These are phyloP conservation scores for Cystobasidium sp. DNA, from an alignment of 1,284 basidiomycete genomes.

Conservation along the genomic window DNA sequence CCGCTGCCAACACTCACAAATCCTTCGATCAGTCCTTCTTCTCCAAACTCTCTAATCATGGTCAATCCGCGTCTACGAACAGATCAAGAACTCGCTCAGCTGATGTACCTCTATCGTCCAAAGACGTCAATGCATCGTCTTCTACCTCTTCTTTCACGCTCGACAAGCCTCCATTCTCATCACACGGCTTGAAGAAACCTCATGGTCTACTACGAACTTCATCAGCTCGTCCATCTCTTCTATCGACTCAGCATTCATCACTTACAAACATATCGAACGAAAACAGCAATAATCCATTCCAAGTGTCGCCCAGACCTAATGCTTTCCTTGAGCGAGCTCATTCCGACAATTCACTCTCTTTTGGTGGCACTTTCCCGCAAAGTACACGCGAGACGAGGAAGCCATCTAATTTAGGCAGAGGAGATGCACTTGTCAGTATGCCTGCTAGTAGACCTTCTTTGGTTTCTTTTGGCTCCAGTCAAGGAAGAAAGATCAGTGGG, in stretches of 20 bases:
- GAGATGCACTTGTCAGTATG: not conserved
- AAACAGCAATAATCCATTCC: slow-evolving; percentile 16
- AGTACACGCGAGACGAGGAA: not conserved
- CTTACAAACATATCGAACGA: not conserved
- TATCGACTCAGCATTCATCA: not conserved
- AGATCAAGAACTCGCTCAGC: slow-evolving; percentile 28
- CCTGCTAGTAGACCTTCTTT: slow-evolving; percentile 16
- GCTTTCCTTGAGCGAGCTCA: slow-evolving; percentile 32
- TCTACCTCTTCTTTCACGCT: slow-evolving; percentile 12
- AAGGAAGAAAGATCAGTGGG: slow-evolving; percentile 33
- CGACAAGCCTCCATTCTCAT: not conserved
- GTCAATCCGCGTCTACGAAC: not conserved
- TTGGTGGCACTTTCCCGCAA: slow-evolving; percentile 19
- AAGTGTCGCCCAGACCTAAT: slow-evolving; percentile 33
- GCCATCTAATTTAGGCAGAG: slow-evolving; percentile 10
- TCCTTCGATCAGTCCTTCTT: slow-evolving; percentile 42
- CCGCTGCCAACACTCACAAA: slow-evolving; percentile 8
- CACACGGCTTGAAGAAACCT: slow-evolving; percentile 9
- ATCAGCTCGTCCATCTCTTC: slow-evolving; percentile 29
- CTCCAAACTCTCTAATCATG: slow-evolving; percentile 17
- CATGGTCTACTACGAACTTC: slow-evolving; percentile 26
- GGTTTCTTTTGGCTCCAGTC: slow-evolving; percentile 20
- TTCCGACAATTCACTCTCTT: slow-evolving; percentile 23
- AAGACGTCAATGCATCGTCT: slow-evolving; percentile 23
- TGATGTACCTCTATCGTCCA: slow-evolving; percentile 21